Base-by-base conservation (phyloP, 257 asterid genomes). In the Apocynum venetum region DNA sequence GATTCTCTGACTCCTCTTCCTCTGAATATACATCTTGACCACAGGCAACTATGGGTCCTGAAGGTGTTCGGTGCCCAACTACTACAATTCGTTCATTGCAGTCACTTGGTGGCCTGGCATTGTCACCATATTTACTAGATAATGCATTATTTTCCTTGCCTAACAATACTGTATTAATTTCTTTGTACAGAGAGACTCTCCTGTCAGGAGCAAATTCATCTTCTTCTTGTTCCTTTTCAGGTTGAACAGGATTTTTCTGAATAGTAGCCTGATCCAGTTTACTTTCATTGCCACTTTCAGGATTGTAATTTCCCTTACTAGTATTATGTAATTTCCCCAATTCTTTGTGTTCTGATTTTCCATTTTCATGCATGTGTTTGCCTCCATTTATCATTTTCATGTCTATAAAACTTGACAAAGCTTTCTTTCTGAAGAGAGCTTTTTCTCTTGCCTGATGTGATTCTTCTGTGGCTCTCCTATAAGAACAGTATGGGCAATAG, bases 401-500 rank as follows among this genome's bases (percentile, higher is more conserved):
- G 61, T 84, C 89, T 73, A 89, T 79, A 82, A 94, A 94, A 73
- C 17, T 64, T 76, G 85, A 74, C 77, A 94, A 80, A 78, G 87
- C 94, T 80, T 87, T 86, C 92, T 86, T 90, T 83, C 83, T 86
- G 3, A 79, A 81, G 82, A 83, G 56, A 84, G 85, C 92, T 81
- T 82, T 72, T 78, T 87, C 90, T 86, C 84, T 79, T 78, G 95
- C 92, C 80, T 40, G 89, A 17, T 66, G 79, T 48, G 68, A 69
- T 78, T 86, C 91, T 72, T 83, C 90, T 79, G 80, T 80, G 76
- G 91, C 83, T 83, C 74, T 81, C 83, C 83, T 86, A 82, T 80
- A 91, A 6, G 77, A 76, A 81, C 98, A 94, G 81, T 89, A 87
- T 44, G 97, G 97, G 90, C 98, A 94, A 71, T 83, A 88, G 86